These are phyloP conservation scores for Lactarius deliciosus DNA, from an alignment of 768 basidiomycete genomes.

Conservation along the genomic window DNA sequence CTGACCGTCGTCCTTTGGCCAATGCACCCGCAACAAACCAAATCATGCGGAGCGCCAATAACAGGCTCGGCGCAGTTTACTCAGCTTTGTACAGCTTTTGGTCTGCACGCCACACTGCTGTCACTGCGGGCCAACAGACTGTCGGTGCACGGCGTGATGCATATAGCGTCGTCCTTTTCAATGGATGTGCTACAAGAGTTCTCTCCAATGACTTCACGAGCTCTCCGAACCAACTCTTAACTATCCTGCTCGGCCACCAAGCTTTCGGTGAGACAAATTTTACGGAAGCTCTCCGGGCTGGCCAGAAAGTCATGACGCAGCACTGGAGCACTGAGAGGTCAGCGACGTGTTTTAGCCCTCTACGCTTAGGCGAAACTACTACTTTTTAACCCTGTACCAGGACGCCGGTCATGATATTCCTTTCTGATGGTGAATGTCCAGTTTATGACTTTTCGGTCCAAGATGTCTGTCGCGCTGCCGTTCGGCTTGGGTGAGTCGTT, in stretches of 20 bases:
- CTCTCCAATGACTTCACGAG: no score
- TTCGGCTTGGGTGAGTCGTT: conserved; percentile 43
- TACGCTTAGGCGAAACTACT: no score
- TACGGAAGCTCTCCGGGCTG: no score
- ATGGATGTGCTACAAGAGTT: no score
- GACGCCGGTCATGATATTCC: conserved; percentile 50
- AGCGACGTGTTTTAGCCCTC: conserved; percentile 21
- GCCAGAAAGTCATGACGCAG: no score
- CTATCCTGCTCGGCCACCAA: no score
- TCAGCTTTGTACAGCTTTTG: conserved; percentile 58
- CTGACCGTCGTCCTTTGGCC: conserved; percentile 38
- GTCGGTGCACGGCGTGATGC: conserved; percentile 46
- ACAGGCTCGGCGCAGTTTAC: conserved; percentile 58
- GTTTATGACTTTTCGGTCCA: conserved; percentile 38
- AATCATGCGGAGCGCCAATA: conserved; percentile 41
- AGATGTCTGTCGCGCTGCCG: conserved; percentile 42
- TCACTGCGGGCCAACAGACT: conserved; percentile 31
- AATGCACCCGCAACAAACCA: conserved; percentile 42
- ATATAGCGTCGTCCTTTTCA: conserved; percentile 35
- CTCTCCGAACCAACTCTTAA: no score
- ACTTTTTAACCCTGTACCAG: no score
- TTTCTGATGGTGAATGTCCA: conserved; percentile 54
- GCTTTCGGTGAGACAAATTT: no score
- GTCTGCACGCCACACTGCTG: conserved; percentile 47
- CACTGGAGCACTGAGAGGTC: no score